Evolutionary conservation across 2,329 filamentous ascomycete species (phyloP).

Genomic region (Aspergillus sp.): DNA sequence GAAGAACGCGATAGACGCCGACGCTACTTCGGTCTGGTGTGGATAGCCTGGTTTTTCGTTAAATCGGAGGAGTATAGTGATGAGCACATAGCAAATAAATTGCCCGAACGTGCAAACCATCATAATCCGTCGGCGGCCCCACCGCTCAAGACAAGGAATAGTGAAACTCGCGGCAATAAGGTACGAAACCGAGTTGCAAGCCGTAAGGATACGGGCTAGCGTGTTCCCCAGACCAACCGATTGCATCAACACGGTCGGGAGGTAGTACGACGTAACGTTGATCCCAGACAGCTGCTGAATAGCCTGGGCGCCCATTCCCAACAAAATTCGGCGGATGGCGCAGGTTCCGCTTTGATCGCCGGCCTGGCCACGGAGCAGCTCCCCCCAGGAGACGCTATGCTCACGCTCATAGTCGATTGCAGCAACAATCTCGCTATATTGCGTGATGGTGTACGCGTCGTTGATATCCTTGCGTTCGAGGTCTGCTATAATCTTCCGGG

Average conservation of each 20-base stretch:
- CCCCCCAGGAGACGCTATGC: conserved; percentile 41
- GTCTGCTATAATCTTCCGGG: conserved; percentile 37
- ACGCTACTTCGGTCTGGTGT: conserved; percentile 36
- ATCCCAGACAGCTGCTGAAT: conserved; percentile 31
- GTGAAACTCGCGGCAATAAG: conserved; percentile 34
- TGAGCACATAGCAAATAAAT: conserved; percentile 41
- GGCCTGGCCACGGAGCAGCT: conserved; percentile 39
- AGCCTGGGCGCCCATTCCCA: conserved; percentile 36
- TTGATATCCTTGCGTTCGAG: conserved; percentile 14
- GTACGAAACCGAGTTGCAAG: conserved; percentile 40
- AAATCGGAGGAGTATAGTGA: conserved; percentile 33
- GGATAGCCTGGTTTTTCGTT: conserved; percentile 11
- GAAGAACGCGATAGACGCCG: conserved; percentile 42
- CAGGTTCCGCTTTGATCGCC: conserved; percentile 18
- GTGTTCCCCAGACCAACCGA: conserved; percentile 30
- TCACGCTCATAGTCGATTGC: conserved; percentile 42
- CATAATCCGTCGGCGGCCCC: conserved; percentile 41
- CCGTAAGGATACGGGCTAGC: conserved; percentile 35
- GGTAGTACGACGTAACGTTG: conserved; percentile 30
- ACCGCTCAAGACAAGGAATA: conserved; percentile 40
- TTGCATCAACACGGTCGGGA: conserved; percentile 36
- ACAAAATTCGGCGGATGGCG: conserved; percentile 35
- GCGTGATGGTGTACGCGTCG: conserved; percentile 37
- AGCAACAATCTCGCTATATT: conserved; percentile 38
- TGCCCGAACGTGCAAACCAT: conserved; percentile 41